Evolutionary conservation across 2,329 filamentous ascomycete species (phyloP), one percentile per base, ranked within the genome.

Genomic region (Acrocalymma vagum): DNA sequence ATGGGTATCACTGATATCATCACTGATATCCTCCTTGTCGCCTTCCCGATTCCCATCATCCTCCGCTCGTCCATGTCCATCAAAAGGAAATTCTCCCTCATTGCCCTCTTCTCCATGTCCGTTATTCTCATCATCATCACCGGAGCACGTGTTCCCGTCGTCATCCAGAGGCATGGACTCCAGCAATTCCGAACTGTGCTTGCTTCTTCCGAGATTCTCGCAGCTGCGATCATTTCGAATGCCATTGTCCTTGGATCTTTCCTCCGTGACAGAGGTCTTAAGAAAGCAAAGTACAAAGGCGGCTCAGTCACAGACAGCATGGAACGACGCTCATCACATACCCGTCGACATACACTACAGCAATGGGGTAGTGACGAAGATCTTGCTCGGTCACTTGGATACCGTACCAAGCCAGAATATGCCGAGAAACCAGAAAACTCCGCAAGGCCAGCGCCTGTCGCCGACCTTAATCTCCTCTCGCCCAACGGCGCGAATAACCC

Each of bases 281-380:
- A 97, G 77, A 96, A 95, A 71, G 38, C 57, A 18, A 94, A 90
- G 63, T 96, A 88, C 72, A 86, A 86, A 56, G 65, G 74, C 43
- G 61, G 73, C 10, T 83, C 78, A 11, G 73, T 77, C 3, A 73
- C 70, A 25, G 79, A 82, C 51, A 74, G 72, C 39, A 71, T 75
- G 39, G 74, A 77, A 38, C 81, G 83, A 48, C 80, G 83, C 47
- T 78, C 78, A 11, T 83, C 85, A 2, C n/a, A n/a, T n/a, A 73
- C 78, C 9, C 73, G 80, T 4, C 79, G 80, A 28, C 82, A 83
- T 26, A 91, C 88, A 69, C 48, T 79, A 74, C 81, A 82, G 33
- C 83, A 88, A 40, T 93, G 88, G 85, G 91, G 90, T 28, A 96
- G 90, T 55, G 93, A 97, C 58, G 91, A 95, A 62, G 90, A 97